Base-by-base conservation (phyloP, 2,329 filamentous ascomycete species). In the Colletotrichum shisoi region DNA sequence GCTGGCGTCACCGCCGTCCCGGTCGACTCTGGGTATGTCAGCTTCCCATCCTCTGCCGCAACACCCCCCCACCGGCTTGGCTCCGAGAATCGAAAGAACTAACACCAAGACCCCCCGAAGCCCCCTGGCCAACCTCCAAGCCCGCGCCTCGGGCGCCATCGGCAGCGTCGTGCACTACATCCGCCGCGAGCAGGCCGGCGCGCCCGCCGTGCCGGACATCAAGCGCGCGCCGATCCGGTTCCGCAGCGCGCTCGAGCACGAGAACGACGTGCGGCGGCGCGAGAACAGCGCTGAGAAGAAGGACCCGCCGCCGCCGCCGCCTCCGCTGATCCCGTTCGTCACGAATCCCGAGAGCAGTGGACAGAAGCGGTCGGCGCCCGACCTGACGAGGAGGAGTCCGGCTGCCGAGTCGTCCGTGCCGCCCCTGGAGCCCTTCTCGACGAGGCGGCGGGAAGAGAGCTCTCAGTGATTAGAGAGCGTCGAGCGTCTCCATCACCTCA, bases 121-220 rank as follows among this genome's bases (percentile, higher is more conserved):
- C 34, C 60, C 64, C 2, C 44, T 64, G 24, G 24, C n/a, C 19
- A 44, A 48, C 48, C 64, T 67, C 42, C 48, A 67, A 31, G 45
- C 48, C 54, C 64, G 64, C 64, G 61, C 64, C 34, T 27, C 48
- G 9, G 53, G 64, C 34, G 64, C 54, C 48, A 64, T 67, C 34
- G 64, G 64, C 54, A 54, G 54, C 34, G 42, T 67, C 48, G 54
- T 64, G 24, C 45, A 40, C 54, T 54, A 64, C 54, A 64, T 64
- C 48, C 61, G 61, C 48, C 48, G 64, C 61, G 64, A 67, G 13
- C 48, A 67, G 34, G 53, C 37, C 48, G 60, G 60, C 17, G 12
- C 37, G 4, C 21, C 64, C 19, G 54, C 56, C 48, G 42, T 64
- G 15, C 48, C 49, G 12, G 40, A 64, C 17, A 44, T 59, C 15